phyloP scores from a whole-genome alignment of 2,329 filamentous ascomycete genomes.

The Trichoderma lentiforme region DNA sequence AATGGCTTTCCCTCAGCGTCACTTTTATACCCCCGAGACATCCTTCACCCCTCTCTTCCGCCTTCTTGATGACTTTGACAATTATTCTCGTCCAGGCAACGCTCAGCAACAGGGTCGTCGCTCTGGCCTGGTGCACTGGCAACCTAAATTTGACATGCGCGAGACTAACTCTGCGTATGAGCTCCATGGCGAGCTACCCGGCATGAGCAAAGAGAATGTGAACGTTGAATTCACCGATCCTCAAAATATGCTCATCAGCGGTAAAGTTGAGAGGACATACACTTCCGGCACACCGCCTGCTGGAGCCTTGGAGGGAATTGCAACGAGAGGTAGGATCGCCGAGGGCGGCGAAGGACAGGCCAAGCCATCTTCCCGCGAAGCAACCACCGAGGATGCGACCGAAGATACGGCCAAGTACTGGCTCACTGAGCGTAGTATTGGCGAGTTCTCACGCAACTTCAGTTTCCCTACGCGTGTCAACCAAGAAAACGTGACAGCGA shows the following conservation, averaged over 20 bases:
- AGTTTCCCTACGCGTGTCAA: constrained; percentile 61
- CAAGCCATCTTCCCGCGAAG: neutral
- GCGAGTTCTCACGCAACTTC: constrained; percentile 63
- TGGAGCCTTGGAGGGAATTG: constrained; percentile 20
- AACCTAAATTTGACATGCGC: constrained; percentile 69
- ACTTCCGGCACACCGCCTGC: constrained; percentile 45
- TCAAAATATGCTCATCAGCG: constrained; percentile 65
- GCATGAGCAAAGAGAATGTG: constrained; percentile 67
- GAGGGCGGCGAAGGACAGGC: constrained; percentile 27
- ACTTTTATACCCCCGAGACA: constrained; percentile 40
- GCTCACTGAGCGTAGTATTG: constrained; percentile 59
- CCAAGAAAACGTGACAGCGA: constrained; percentile 55
- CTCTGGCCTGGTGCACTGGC: constrained; percentile 46
- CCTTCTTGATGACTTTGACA: constrained; percentile 56
- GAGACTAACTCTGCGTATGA: constrained; percentile 64
- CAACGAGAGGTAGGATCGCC: constrained; percentile 29
- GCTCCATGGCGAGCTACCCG: constrained; percentile 73
- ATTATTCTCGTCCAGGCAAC: constrained; percentile 40
- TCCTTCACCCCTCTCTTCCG: constrained; percentile 55
- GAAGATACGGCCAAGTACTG: constrained; percentile 56
- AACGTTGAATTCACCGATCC: constrained; percentile 71
- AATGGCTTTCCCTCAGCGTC: constrained; percentile 53
- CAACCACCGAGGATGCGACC: constrained; percentile 21
- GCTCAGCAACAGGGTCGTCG: constrained; percentile 14
- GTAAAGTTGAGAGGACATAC: constrained; percentile 60